Evolutionary conservation across 2,329 filamentous ascomycete species (phyloP).

Genomic region (Capronia americana): DNA sequence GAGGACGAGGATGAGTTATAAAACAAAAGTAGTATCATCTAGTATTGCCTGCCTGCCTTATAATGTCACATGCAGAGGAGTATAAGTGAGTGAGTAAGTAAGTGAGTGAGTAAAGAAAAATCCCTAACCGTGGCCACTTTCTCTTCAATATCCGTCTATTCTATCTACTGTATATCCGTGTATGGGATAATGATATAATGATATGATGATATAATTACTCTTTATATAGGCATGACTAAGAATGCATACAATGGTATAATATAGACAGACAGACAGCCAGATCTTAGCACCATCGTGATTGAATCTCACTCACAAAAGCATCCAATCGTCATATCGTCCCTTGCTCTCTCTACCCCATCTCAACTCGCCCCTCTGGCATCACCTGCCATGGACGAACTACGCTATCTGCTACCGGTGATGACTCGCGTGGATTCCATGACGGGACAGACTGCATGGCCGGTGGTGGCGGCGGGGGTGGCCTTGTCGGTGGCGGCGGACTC

Average conservation of each 20-base stretch:
- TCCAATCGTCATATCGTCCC: neutral
- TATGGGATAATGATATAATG: too few species aligned
- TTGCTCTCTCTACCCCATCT: neutral
- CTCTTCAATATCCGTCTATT: too few species aligned
- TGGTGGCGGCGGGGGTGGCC: neutral
- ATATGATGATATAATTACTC: too few species aligned
- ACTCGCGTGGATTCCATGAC: too few species aligned
- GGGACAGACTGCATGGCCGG: too few species aligned
- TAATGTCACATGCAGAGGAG: neutral
- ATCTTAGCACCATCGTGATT: too few species aligned
- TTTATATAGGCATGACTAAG: too few species aligned
- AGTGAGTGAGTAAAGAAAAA: neutral
- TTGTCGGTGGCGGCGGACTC: conserved; percentile 2
- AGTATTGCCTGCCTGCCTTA: neutral
- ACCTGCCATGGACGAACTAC: neutral
- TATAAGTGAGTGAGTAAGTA: neutral
- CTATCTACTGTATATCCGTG: too few species aligned
- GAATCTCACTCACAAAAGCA: neutral
- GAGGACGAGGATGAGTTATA: neutral
- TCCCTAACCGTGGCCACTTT: too few species aligned
- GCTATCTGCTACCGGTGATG: neutral
- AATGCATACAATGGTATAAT: too few species aligned
- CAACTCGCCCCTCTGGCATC: neutral
- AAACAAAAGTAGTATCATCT: too few species aligned
- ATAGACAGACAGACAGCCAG: too few species aligned